These are phyloP conservation scores for Letharia columbiana DNA, from an alignment of 495 filamentous ascomycete species.

Conservation along the genomic window DNA sequence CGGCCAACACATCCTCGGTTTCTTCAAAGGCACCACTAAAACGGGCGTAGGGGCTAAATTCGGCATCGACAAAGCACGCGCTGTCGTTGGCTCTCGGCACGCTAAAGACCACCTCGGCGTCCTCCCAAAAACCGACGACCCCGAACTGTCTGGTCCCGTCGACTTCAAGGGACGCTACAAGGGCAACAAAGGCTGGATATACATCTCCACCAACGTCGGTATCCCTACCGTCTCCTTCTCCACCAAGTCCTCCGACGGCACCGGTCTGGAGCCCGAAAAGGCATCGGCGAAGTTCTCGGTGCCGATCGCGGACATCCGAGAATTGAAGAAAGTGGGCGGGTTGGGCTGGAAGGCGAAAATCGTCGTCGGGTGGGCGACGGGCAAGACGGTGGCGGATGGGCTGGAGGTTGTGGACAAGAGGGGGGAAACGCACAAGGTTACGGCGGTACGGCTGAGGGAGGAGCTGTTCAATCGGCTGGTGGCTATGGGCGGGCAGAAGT, in stretches of 20 bases:
- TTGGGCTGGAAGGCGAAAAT: slow-evolving; percentile 85
- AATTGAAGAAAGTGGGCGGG: slow-evolving; percentile 75
- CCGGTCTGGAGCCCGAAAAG: slow-evolving; percentile 26
- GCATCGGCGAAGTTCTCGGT: slow-evolving; percentile 34
- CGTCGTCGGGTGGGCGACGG: slow-evolving; percentile 72
- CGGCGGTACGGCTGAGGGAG: slow-evolving; percentile 64
- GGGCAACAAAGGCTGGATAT: slow-evolving; percentile 63
- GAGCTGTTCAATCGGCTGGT: slow-evolving; percentile 81
- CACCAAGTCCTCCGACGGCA: slow-evolving; percentile 37
- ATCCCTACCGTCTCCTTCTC: slow-evolving; percentile 54
- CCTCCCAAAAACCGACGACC: slow-evolving; percentile 42
- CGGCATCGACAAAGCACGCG: slow-evolving; percentile 59
- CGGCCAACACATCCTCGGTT: slow-evolving; percentile 48
- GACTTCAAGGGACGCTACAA: slow-evolving; percentile 65
- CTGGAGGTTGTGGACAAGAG: slow-evolving; percentile 54
- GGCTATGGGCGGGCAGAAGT: slow-evolving; percentile 78
- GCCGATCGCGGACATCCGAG: slow-evolving; percentile 50
- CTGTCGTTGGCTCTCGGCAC: slow-evolving; percentile 53
- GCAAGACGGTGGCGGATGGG: slow-evolving; percentile 69
- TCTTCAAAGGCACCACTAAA: slow-evolving; percentile 63
- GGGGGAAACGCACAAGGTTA: slow-evolving; percentile 52
- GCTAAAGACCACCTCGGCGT: slow-evolving; percentile 66
- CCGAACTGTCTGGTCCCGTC: slow-evolving; percentile 52
- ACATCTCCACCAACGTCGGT: slow-evolving; percentile 53
- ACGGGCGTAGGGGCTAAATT: slow-evolving; percentile 60